These are phyloP conservation scores for Ceratobasidium sp. DNA, from an alignment of 1,284 basidiomycete species.

Conservation along the genomic window DNA sequence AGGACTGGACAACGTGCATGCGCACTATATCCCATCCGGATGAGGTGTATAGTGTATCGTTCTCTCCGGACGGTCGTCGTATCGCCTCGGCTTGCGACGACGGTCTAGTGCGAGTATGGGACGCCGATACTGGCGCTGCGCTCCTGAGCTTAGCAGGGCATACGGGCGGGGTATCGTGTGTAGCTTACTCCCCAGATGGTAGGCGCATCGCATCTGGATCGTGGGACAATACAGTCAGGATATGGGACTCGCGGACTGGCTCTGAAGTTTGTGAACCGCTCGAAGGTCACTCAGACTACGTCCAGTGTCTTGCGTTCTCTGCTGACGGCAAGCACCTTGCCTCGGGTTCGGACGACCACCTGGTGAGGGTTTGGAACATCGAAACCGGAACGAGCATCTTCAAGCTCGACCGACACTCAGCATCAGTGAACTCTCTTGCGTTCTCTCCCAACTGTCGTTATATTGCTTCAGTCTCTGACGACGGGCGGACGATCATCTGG, in stretches of 20 bases:
- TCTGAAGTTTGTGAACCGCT: background rate
- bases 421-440: background rate
- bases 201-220: too few relatives aligned
- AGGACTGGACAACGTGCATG: background rate
- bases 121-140: background rate
- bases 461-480: background rate
- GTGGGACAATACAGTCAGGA: background rate
- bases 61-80: background rate
- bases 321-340: background rate
- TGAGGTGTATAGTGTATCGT: background rate
- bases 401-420: background rate
- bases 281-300: background rate
- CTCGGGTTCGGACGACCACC: background rate
- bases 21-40: background rate
- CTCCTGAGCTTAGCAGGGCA: background rate
- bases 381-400: background rate
- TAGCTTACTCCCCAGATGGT: background rate
- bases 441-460: constrained; percentile 2
- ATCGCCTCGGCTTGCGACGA: background rate
- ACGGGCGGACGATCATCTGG: background rate
- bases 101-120: background rate
- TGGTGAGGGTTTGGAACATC: background rate
- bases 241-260: background rate
- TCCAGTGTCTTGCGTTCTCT: background rate
- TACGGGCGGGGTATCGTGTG: background rate